Evolutionary conservation across 1,284 basidiomycete genomes (phyloP), one percentile per base, ranked within the genome.

Genomic region (Naganishia sp.): DNA sequence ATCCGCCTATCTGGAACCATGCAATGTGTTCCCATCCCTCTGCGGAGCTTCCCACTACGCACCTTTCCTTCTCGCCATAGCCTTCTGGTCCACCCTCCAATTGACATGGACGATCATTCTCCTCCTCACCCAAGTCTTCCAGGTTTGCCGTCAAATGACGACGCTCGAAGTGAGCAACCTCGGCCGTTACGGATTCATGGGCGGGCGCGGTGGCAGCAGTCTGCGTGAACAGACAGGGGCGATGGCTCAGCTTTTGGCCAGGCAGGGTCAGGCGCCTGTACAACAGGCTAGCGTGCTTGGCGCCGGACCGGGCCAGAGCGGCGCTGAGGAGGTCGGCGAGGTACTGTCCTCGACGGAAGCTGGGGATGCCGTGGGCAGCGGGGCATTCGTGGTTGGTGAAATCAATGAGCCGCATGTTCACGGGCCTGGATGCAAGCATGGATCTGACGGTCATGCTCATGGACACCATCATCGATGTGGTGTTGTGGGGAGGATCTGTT

Each of bases 121-220:
- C 52, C 86, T 95, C 57, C 84, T 83, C 43, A 88, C 88, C 6
- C 96, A 99, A 74, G 82, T 88, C 46, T 96, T 91, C 90, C 95
- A 98, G 80, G 86, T 98, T 62, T 85, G 88, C 10, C 85, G 90
- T 21, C 95, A 99, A 76, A 92, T 99, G 86, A 99, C 95, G 0
- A 97, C 95, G 0, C 85, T 96, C 65, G 95, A 99, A 76, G 91
- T 98, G 6, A 90, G 88, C 67, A 99, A 99, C 75, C 86, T 98
- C 3, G 93, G 94, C 0, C 85, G 95, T 56, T 97, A 89, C 74
- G 95, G 96, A 2, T 98, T 88, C 82, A 97, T 99, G 93, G 96
- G 95, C 54, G 94, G 94, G 0, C 87, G 90, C 35, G 83, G 83
- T 2, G 90, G 91, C 6, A 84, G 73, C 32, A 76, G 74, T 28